A percentile compares a stretch with the other conserved stretches of the same genome.
phyloP scores from a whole-genome alignment of 2,329 filamentous ascomycete genomes.

The Fusarium sp. region DNA sequence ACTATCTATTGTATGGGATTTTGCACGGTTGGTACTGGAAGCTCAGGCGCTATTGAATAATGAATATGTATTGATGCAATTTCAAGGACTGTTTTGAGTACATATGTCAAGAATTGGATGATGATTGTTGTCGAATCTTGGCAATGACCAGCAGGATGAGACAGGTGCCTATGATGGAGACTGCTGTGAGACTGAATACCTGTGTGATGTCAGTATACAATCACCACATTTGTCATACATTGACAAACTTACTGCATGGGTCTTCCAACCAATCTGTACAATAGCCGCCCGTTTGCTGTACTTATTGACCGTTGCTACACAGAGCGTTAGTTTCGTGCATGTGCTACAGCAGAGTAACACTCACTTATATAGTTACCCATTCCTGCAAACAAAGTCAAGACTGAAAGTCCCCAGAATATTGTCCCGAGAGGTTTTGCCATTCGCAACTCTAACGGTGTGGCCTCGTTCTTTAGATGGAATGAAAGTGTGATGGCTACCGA shows the following conservation, averaged over 20 bases:
- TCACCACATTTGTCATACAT: neutral
- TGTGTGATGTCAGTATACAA: conserved; percentile 46
- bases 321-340: neutral
- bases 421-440: conserved; percentile 87
- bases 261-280: conserved; percentile 94
- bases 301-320: conserved; percentile 75
- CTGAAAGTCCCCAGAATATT: conserved; percentile 85
- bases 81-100: conserved; percentile 2
- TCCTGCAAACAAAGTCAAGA: conserved; percentile 81
- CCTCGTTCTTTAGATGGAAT: conserved; percentile 85
- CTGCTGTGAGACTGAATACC: conserved; percentile 71
- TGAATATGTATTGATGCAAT: conserved; percentile 18
- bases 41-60: conserved; percentile 20
- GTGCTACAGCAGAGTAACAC: conserved; percentile 7
- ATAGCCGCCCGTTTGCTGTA: conserved; percentile 84
- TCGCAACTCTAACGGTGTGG: conserved; percentile 75
- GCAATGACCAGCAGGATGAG: conserved; percentile 69
- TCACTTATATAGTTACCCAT: conserved; percentile 87
- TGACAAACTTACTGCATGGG: conserved; percentile 74
- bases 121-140: conserved; percentile 45
- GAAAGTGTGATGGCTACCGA: conserved; percentile 90
- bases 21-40: conserved; percentile 17
- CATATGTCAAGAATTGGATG: conserved; percentile 15
- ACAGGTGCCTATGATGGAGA: conserved; percentile 74
- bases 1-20: conserved; percentile 8